Percentiles rank a stretch among this genome's conserved stretches.
These are phyloP conservation scores for Silybum marianum DNA, from an alignment of 129 eudicot species.

Conservation along the genomic window DNA sequence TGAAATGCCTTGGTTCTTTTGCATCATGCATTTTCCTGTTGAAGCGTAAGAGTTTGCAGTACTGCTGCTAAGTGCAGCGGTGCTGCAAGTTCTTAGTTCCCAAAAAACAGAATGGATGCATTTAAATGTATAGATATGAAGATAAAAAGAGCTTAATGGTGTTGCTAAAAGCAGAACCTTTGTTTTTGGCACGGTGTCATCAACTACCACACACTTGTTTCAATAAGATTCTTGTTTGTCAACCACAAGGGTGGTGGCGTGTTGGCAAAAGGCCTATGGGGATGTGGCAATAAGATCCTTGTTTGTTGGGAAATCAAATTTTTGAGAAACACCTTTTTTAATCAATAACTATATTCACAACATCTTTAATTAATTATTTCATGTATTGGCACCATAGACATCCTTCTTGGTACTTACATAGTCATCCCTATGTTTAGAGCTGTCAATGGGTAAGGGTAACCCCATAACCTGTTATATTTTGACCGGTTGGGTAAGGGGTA, in stretches of 20 bases:
- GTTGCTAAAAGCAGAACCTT: neutral
- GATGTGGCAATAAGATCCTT: too few relatives aligned
- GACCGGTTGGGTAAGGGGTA: too few relatives aligned
- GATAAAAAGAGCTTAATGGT: neutral
- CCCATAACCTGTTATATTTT: neutral
- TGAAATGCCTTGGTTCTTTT: neutral
- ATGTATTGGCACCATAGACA: neutral
- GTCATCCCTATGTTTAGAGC: neutral
- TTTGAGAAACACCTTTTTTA: too few relatives aligned
- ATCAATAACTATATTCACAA: too few relatives aligned
- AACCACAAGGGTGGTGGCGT: too few relatives aligned
- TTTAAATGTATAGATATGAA: neutral
- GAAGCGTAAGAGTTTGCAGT: neutral
- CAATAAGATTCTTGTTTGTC: neutral
- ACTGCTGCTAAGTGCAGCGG: neutral
- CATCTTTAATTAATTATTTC: neutral
- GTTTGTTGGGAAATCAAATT: neutral
- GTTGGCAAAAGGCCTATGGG: too few relatives aligned
- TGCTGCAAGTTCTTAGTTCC: neutral
- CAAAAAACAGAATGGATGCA: neutral
- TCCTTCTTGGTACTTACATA: neutral
- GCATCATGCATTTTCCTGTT: neutral
- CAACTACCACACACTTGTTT: neutral
- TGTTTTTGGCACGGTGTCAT: neutral
- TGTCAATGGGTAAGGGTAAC: neutral